These are phyloP conservation scores for Yamadazyma buinensis DNA, from an alignment of 1,139 yeast species.

Conservation along the genomic window DNA sequence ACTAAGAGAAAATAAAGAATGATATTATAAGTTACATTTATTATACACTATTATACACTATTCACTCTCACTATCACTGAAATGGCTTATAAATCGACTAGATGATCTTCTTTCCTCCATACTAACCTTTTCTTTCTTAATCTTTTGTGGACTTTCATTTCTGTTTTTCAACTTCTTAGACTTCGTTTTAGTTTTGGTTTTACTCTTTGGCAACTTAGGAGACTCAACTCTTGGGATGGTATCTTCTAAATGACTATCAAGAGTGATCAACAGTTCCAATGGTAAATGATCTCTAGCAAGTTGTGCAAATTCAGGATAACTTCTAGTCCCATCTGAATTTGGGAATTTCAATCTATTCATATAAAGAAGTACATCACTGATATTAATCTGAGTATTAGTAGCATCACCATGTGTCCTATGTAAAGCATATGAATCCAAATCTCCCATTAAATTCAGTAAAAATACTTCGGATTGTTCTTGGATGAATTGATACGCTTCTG, in stretches of 20 bases:
- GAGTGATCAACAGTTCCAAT: conserved; percentile 30
- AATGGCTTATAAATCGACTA: conserved; percentile 1
- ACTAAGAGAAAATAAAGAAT: too few species aligned
- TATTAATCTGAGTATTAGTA: conserved; percentile 20
- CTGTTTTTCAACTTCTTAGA: background rate
- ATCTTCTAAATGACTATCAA: conserved; percentile 29
- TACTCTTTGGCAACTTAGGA: too few species aligned
- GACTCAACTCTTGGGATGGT: conserved; percentile 1
- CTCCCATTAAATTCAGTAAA: conserved; percentile 28
- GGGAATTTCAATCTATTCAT: conserved; percentile 31
- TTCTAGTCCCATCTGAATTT: conserved; percentile 15
- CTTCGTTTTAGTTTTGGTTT: too few species aligned
- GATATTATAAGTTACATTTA: background rate
- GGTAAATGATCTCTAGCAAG: conserved; percentile 37
- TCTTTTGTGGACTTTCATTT: too few species aligned
- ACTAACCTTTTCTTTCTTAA: too few species aligned
- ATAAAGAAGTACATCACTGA: conserved; percentile 34
- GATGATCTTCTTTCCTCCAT: background rate
- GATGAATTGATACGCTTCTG: conserved; percentile 12
- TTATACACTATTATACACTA: conserved; percentile 10
- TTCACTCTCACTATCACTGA: conserved; percentile 9
- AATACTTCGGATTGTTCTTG: conserved; percentile 27
- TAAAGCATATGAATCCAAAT: conserved; percentile 30
- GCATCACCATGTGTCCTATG: conserved; percentile 25
- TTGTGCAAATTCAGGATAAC: conserved; percentile 21